Conservation (phyloP, 2,329 filamentous ascomycete genomes). For the Penicillium sclerotigenum region DNA sequence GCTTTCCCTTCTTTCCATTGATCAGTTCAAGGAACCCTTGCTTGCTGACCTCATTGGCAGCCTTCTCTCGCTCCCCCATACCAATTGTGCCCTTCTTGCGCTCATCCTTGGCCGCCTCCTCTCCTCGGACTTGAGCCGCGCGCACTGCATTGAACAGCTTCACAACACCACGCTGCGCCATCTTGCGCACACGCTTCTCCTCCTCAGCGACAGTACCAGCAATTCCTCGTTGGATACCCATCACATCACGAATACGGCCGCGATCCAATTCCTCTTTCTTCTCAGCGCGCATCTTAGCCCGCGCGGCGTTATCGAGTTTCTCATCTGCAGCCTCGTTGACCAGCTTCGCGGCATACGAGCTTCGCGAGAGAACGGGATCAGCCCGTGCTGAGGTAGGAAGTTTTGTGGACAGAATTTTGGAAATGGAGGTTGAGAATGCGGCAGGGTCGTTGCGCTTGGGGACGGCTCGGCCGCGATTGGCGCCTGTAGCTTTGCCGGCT, state of each 20-base stretch:
- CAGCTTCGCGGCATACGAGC: slow-evolving; percentile 68
- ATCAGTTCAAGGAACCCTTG: slow-evolving; percentile 95
- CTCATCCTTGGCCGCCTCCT: slow-evolving; percentile 66
- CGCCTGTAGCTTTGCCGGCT: slow-evolving; percentile 38
- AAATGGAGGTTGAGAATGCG: slow-evolving; percentile 88
- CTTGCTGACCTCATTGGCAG: slow-evolving; percentile 92
- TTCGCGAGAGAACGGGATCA: slow-evolving; percentile 89
- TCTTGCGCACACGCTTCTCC: slow-evolving; percentile 79
- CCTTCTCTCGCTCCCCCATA: slow-evolving; percentile 75
- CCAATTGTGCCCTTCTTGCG: slow-evolving; percentile 73
- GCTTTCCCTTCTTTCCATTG: slow-evolving; percentile 54
- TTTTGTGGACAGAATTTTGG: slow-evolving; percentile 89
- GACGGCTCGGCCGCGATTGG: slow-evolving; percentile 35
- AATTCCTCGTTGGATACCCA: slow-evolving; percentile 59
- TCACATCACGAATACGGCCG: slow-evolving; percentile 81
- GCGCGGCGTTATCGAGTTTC: slow-evolving; percentile 77
- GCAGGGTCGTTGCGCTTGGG: slow-evolving; percentile 84
- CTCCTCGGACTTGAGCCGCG: slow-evolving; percentile 84
- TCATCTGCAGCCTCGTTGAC: slow-evolving; percentile 70
- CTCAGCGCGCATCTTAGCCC: slow-evolving; percentile 73
- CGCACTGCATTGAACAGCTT: slow-evolving; percentile 95
- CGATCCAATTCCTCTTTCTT: slow-evolving; percentile 77
- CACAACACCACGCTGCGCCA: slow-evolving; percentile 87
- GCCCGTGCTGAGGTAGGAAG: slow-evolving; percentile 74
- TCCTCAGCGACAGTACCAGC: slow-evolving; percentile 59